phyloP scores from a whole-genome alignment of 2,329 filamentous ascomycete genomes.

The Sclerotinia trifoliorum region DNA sequence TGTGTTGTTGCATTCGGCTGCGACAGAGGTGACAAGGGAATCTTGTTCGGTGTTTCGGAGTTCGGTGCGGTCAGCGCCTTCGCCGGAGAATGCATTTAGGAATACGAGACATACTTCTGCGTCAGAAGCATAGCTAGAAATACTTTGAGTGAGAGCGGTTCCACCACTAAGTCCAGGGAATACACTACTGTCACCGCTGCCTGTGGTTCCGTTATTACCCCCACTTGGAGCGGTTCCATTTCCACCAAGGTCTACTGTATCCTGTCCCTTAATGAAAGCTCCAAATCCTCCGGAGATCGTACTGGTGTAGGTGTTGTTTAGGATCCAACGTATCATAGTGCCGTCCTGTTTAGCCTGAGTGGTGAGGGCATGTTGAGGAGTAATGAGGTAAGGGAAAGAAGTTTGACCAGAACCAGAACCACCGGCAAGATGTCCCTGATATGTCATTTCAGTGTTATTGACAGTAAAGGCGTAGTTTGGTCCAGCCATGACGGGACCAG shows the following conservation, averaged over 20 bases:
- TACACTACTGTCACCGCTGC: not conserved
- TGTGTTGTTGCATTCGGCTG: conserved; percentile 53
- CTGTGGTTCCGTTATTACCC: not conserved
- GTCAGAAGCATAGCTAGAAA: not conserved
- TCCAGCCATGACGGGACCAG: conserved; percentile 48
- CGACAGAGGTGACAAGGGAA: conserved; percentile 46
- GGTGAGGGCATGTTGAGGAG: conserved; percentile 69
- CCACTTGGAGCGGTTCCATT: not conserved
- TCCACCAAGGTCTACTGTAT: not conserved
- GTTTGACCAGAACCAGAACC: conserved; percentile 46
- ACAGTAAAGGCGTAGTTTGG: conserved; percentile 24
- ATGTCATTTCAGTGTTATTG: conserved; percentile 18
- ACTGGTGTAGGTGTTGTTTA: conserved; percentile 39
- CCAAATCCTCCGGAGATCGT: not conserved
- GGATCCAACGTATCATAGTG: conserved; percentile 53
- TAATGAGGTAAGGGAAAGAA: conserved; percentile 71
- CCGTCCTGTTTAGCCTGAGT: conserved; percentile 58
- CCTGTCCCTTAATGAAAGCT: not conserved
- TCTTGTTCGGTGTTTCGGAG: conserved; percentile 47
- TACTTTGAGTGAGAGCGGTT: not conserved
- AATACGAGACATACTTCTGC: conserved; percentile 36
- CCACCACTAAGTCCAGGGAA: not conserved
- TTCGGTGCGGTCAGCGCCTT: conserved; percentile 63
- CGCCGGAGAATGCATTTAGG: conserved; percentile 66
- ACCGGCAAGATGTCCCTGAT: conserved; percentile 26